Percentiles rank a stretch among this genome's conserved stretches.
Conservation (phyloP, 1,284 basidiomycete genomes). For the Papiliotrema terrestris region DNA sequence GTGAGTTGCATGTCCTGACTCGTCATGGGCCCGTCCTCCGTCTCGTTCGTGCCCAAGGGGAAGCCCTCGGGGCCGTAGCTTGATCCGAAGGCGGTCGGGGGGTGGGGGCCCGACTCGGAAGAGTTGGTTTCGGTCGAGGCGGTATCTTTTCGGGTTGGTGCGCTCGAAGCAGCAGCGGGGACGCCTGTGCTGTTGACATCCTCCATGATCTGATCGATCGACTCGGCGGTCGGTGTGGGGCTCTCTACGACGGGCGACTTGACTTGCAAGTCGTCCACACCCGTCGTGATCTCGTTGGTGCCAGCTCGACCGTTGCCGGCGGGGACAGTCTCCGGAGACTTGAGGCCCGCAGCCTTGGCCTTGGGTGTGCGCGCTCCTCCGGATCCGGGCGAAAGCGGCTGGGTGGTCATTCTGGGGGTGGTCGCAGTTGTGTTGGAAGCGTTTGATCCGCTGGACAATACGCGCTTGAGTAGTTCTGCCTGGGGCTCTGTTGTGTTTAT, state of each 20-base stretch:
- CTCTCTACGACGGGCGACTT: constrained; percentile 1
- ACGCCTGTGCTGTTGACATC: too few relatives aligned
- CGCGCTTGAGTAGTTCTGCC: constrained; percentile 19
- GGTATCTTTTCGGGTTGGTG: constrained; percentile 19
- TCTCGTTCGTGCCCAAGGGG: constrained; percentile 13
- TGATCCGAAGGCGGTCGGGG: constrained; percentile 29
- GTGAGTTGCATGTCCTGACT: constrained; percentile 16
- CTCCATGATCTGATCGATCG: too few relatives aligned
- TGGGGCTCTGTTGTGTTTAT: not conserved
- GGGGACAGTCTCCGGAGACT: not conserved
- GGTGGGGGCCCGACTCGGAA: constrained; percentile 18
- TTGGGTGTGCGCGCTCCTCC: constrained; percentile 26
- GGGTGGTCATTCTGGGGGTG: constrained; percentile 8
- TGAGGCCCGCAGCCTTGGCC: constrained; percentile 11
- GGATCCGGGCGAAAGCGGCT: constrained; percentile 25
- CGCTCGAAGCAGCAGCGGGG: not conserved
- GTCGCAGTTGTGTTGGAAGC: not conserved
- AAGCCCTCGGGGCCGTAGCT: constrained; percentile 45
- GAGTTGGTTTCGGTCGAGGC: constrained; percentile 32
- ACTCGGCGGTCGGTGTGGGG: not conserved
- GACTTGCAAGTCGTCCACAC: constrained; percentile 10
- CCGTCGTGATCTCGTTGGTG: constrained; percentile 12
- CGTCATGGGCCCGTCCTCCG: constrained; percentile 8
- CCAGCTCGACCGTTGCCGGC: not conserved
- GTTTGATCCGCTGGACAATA: constrained; percentile 22